These are phyloP conservation scores for Schizopora paradoxa DNA, from an alignment of 1,284 basidiomycete genomes.

Conservation along the genomic window DNA sequence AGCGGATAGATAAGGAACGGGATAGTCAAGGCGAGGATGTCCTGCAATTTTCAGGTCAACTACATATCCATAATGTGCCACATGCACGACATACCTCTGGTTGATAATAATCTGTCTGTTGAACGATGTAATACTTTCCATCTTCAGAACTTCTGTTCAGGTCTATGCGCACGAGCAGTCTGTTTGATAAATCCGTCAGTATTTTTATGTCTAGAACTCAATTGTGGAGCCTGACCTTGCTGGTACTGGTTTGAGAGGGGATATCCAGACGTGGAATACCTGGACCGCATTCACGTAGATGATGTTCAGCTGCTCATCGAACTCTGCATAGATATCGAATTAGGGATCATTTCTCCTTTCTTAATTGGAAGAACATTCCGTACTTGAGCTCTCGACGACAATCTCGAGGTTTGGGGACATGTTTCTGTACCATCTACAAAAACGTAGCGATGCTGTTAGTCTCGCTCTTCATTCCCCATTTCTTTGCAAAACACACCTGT, in stretches of 20 bases:
- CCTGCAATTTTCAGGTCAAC: slow-evolving; percentile 1
- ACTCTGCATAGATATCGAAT: slow-evolving; percentile 23
- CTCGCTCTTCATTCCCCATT: not conserved
- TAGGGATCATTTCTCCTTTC: not conserved
- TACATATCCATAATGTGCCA: no score
- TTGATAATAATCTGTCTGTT: slow-evolving; percentile 61
- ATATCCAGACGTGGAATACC: slow-evolving; percentile 46
- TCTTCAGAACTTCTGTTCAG: slow-evolving; percentile 31
- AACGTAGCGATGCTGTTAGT: not conserved
- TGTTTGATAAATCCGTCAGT: slow-evolving; percentile 6
- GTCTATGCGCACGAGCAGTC: slow-evolving; percentile 41
- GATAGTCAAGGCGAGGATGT: slow-evolving; percentile 9
- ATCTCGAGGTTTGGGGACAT: slow-evolving; percentile 45
- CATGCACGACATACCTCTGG: slow-evolving; percentile 37
- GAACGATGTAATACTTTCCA: slow-evolving; percentile 42
- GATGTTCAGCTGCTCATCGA: slow-evolving; percentile 34
- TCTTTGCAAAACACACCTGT: slow-evolving; percentile 35
- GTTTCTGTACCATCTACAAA: slow-evolving; percentile 51
- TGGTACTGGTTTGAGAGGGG: slow-evolving; percentile 41
- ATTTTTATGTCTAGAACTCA: not conserved
- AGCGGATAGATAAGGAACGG: slow-evolving; percentile 12
- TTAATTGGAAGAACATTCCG: slow-evolving; percentile 18
- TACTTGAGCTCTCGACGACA: slow-evolving; percentile 38
- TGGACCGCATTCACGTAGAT: slow-evolving; percentile 46
- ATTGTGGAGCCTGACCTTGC: slow-evolving; percentile 35